Base-by-base conservation (phyloP, 495 filamentous ascomycete species). In the Collariella sp. region DNA sequence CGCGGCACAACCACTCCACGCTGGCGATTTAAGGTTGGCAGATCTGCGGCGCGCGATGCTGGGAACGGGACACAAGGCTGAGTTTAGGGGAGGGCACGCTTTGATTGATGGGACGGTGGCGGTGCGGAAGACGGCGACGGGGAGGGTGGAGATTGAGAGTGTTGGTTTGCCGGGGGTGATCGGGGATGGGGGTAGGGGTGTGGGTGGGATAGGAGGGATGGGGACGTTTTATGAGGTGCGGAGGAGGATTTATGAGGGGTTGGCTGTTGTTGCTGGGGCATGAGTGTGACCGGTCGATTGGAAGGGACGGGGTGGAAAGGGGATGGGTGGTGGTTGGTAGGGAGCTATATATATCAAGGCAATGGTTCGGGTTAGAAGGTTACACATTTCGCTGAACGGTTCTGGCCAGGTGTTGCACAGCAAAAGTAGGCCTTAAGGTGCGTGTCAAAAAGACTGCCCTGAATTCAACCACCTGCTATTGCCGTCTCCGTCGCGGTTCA, bases 41-140 rank as follows among this genome's bases (percentile, higher is more conserved):
- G 90, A 96, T 66, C 70, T 99, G 46, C 77, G 94, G 44, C 85
- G 86, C 57, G 79, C 89, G 23, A 85, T 99, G 82, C 83, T 87
- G 51, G 76, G 77, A 16, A 78, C 84, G 19, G 91, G 91, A 2
- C 88, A 96, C 67, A 87, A 76, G 24, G 91, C 90, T 3, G 93
- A 96, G 69, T 97, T 97, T 67, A 78, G 87, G 29, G 93, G 93
- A 16, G 94, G 93, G 93, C 44, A 95, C 87, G 2, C 72, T 97
- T 72, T 99, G 20, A 83, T 99, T 47, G 90, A 97, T 60, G 87
- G 87, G 15, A 75, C 78, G 6, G 89, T 97, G 6, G 86, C 88
- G 7, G 91, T 99, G 38, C 76, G 89, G 47, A 99, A 99, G 70
- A 85, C 81, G 4, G 86, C 82, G 0, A 87, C 87, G 5, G 94